Evolutionary conservation across 2,329 filamentous ascomycete genomes (phyloP).

Genomic region (Xylariaceae sp.): DNA sequence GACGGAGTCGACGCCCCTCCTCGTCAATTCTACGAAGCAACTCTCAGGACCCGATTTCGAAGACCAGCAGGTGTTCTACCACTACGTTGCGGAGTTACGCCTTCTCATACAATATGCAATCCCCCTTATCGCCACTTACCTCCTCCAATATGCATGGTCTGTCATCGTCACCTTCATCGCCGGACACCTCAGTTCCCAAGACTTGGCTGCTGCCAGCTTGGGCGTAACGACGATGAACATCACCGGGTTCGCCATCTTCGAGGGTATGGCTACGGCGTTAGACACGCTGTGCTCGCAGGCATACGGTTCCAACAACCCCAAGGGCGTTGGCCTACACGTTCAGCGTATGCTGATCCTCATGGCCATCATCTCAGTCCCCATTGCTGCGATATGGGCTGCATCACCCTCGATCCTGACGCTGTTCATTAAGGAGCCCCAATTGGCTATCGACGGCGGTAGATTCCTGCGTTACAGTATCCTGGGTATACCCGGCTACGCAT

Average conservation of each 20-base stretch:
- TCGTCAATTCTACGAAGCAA: conserved; percentile 16
- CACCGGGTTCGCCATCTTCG: conserved; percentile 46
- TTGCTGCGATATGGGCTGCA: conserved; percentile 44
- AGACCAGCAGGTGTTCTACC: conserved; percentile 5
- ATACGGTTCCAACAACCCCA: conserved; percentile 44
- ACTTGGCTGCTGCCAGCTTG: conserved; percentile 47
- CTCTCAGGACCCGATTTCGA: background rate
- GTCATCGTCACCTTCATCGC: conserved; percentile 48
- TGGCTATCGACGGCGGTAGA: conserved; percentile 43
- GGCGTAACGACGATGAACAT: conserved; percentile 53
- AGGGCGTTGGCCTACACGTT: conserved; percentile 46
- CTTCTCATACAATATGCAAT: conserved; percentile 37
- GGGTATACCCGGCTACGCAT: conserved; percentile 48
- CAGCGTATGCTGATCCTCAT: conserved; percentile 50
- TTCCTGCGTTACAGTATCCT: conserved; percentile 46
- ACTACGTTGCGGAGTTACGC: conserved; percentile 26
- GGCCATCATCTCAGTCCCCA: conserved; percentile 42
- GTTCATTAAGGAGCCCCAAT: conserved; percentile 42
- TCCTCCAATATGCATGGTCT: conserved; percentile 49
- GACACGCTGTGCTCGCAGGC: conserved; percentile 49
- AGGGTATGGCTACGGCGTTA: conserved; percentile 48
- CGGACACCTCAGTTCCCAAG: conserved; percentile 47
- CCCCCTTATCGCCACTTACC: conserved; percentile 48
- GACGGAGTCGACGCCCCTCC: conserved; percentile 22
- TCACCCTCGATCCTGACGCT: conserved; percentile 42